Evolutionary conservation across 2,329 filamentous ascomycete genomes (phyloP), one percentile per base, ranked within the genome.

Genomic region (Westerdykella sp.): DNA sequence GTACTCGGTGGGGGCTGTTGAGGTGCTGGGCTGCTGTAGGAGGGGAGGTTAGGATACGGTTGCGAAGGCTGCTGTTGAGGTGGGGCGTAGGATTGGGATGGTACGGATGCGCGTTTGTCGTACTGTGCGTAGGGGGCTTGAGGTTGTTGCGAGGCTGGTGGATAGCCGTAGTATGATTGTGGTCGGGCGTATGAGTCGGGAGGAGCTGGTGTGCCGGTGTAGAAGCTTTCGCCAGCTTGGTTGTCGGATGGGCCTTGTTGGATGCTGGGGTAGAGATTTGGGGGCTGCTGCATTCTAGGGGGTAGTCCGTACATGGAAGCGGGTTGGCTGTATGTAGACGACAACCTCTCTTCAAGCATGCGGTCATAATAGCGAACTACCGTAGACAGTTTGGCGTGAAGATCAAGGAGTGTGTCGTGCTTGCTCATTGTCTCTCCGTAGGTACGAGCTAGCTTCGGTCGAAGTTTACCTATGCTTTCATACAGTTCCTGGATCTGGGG

Each of bases 401-500:
- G 74, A 65, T 98, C 93, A 18, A 97, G 78, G 9, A 98, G 76
- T 0, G 91, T 93, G 65, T 98, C 90, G 67, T 97, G 93, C 69
- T 98, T 98, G 78, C 93, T 97, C 93, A 98, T 97, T 0, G 93
- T 96, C 71, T 98, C 93, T 43, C 93, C 93, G 62, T 97, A 96
- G 0, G 91, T 96, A 44, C 93, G 80, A 4, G 93, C 93, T 43
- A 98, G 75, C 67, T 98, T 98, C 1, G 93, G 93, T 39, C 93
- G 80, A 49, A 98, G 72, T 13, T 88, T 78, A n/a, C 91, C 89
- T 56, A 98, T 97, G 57, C 90, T 94, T 61, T 97, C 93, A 64
- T 98, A 98, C 4, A 98, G 74, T 69, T 98, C 93, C 67, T 98
- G 93, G 40, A 98, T 96, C 64, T 97, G 93, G 1, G 93, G 93